phyloP scores from a whole-genome alignment of 495 filamentous ascomycete species.

The Podospora appendiculata region DNA sequence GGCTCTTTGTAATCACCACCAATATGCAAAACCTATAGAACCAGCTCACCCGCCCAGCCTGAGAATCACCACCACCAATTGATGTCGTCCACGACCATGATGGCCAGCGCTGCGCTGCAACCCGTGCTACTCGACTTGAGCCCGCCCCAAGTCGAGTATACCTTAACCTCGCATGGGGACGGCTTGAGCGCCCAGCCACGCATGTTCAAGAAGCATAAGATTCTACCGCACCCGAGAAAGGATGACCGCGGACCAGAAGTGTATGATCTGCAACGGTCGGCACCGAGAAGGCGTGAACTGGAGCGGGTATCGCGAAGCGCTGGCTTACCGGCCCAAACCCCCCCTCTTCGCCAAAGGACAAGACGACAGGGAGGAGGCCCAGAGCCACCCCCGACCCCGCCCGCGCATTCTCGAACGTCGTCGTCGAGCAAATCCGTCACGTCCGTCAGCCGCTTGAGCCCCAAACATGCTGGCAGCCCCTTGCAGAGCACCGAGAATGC shows the following conservation, averaged over 20 bases:
- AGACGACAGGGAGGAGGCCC: slow-evolving; percentile 26
- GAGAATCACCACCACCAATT: slow-evolving; percentile 1
- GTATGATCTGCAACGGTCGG: slow-evolving; percentile 8
- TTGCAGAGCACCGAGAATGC: slow-evolving; percentile 23
- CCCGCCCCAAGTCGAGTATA: slow-evolving; percentile 13
- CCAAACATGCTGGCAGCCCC: slow-evolving; percentile 24
- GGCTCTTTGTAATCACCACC: background rate
- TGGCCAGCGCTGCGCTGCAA: slow-evolving; percentile 11
- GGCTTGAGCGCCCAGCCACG: slow-evolving; percentile 18
- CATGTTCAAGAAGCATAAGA: slow-evolving; percentile 48
- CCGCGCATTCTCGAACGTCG: slow-evolving; percentile 44
- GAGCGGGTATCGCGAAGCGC: slow-evolving; percentile 14
- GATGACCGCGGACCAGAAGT: slow-evolving; percentile 5
- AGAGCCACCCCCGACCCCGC: slow-evolving; percentile 45
- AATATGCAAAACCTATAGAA: slow-evolving; percentile 14
- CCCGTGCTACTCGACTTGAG: slow-evolving; percentile 14
- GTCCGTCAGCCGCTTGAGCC: slow-evolving; percentile 14
- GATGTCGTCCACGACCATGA: slow-evolving; percentile 9
- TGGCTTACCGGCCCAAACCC: slow-evolving; percentile 15
- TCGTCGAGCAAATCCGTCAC: slow-evolving; percentile 34
- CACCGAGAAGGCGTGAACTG: slow-evolving; percentile 7
- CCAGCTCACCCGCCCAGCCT: background rate
- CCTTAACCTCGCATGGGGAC: slow-evolving; percentile 7
- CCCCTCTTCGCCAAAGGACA: slow-evolving; percentile 17
- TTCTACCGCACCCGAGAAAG: slow-evolving; percentile 42